A percentile compares a stretch with the other conserved stretches of the same genome.
phyloP scores from a whole-genome alignment of 495 filamentous ascomycete species.

The Aspergillus hancockii region DNA sequence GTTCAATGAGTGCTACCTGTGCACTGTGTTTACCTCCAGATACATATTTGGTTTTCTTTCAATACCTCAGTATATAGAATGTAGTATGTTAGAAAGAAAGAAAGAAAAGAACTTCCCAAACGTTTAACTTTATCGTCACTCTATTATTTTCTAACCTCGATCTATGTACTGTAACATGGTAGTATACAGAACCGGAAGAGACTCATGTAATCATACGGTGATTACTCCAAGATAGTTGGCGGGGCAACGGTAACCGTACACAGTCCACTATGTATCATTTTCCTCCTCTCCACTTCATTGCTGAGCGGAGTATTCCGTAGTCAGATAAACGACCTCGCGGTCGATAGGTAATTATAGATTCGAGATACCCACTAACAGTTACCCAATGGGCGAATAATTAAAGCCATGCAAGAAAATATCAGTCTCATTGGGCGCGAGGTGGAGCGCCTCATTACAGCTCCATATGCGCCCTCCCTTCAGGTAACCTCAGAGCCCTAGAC shows the following conservation, averaged over 20 bases:
- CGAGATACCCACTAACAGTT: background rate
- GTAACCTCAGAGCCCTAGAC: conserved; percentile 22
- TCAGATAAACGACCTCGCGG: background rate
- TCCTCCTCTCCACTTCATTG: conserved; percentile 1
- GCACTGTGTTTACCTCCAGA: too few species aligned
- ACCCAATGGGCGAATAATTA: background rate
- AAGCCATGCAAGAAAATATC: conserved; percentile 17
- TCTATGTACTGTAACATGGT: too few species aligned
- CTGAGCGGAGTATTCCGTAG: background rate
- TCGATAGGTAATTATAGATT: background rate
- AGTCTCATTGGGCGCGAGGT: conserved; percentile 32
- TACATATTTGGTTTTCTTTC: too few species aligned
- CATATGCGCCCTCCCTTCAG: conserved; percentile 46
- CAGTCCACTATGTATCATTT: conserved; percentile 2
- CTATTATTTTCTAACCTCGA: too few species aligned
- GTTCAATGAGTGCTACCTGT: too few species aligned
- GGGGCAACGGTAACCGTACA: conserved; percentile 5
- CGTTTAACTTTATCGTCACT: too few species aligned
- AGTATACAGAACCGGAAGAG: too few species aligned
- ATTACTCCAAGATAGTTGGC: conserved; percentile 10
- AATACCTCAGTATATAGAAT: too few species aligned
- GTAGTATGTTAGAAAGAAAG: too few species aligned
- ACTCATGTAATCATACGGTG: too few species aligned
- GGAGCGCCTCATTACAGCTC: conserved; percentile 42
- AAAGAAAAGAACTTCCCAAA: too few species aligned